These are phyloP conservation scores for Novymonas esmeraldas DNA, from an alignment of 208 protist species.

Conservation along the genomic window DNA sequence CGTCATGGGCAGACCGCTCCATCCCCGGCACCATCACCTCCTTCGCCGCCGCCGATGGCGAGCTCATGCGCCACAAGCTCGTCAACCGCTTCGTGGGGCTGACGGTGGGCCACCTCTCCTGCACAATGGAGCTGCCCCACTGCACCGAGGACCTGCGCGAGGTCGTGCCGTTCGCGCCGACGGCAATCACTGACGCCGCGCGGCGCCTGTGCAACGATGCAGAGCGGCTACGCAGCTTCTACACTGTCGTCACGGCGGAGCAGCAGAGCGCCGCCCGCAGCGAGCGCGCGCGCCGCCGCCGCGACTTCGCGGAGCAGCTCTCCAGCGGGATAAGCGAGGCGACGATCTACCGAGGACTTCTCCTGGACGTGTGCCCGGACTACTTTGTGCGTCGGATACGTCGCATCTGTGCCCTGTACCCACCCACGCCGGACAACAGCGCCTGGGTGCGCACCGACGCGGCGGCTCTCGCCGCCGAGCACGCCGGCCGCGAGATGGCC, in stretches of 20 bases:
- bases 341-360: constrained; percentile 37
- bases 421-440: constrained; percentile 30
- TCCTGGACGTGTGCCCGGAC: constrained; percentile 42
- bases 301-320: constrained; percentile 32
- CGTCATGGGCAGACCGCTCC: constrained; percentile 29
- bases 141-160: constrained; percentile 38
- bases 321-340: constrained; percentile 38
- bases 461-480: constrained; percentile 34
- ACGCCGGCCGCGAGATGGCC: constrained; percentile 48
- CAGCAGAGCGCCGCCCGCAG: constrained; percentile 1
- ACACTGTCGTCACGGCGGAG: constrained; percentile 10
- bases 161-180: constrained; percentile 12
- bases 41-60: constrained; percentile 56
- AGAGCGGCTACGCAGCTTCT: constrained; percentile 19
- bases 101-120: constrained; percentile 58
- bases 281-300: constrained; percentile 1
- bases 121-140: constrained; percentile 52
- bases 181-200: constrained; percentile 22
- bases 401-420: constrained; percentile 34
- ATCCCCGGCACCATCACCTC: constrained; percentile 30
- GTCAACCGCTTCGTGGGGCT: constrained; percentile 68
- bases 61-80: constrained; percentile 55
- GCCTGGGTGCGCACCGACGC: constrained; percentile 25
- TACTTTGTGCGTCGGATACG: constrained; percentile 47
- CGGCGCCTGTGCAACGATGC: constrained; percentile 35